Evolutionary conservation across 352 stramenopile species (phyloP).

Genomic region (Phytophthora podocarpi): DNA sequence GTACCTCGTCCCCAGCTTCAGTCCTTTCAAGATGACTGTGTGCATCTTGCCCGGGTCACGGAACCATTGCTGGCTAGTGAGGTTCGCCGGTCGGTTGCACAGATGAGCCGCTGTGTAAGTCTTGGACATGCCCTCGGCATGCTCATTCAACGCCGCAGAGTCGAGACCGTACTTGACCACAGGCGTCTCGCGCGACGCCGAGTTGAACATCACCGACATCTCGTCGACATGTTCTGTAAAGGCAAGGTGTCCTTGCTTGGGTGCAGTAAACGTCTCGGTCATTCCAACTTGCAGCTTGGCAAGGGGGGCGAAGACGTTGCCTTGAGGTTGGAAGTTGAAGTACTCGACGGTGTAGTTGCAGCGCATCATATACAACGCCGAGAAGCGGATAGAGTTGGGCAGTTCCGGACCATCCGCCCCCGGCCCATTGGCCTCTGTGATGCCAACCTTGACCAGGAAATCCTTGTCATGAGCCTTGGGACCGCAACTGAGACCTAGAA

Average conservation of each 20-base stretch:
- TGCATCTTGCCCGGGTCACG: constrained; percentile 84
- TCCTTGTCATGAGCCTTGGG: constrained; percentile 53
- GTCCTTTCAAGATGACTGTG: constrained; percentile 62
- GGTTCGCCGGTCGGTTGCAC: constrained; percentile 66
- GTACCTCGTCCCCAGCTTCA: constrained; percentile 52
- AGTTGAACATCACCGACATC: constrained; percentile 86
- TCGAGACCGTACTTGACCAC: constrained; percentile 51
- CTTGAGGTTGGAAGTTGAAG: constrained; percentile 57
- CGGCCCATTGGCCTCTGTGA: constrained; percentile 33
- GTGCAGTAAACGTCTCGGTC: constrained; percentile 54
- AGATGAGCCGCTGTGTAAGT: constrained; percentile 76
- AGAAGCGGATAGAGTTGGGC: constrained; percentile 58
- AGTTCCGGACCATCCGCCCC: constrained; percentile 23
- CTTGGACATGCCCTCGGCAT: constrained; percentile 45
- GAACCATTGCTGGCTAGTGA: constrained; percentile 68
- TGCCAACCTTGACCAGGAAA: constrained; percentile 50
- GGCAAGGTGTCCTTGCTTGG: constrained; percentile 77
- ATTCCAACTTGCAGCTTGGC: constrained; percentile 56
- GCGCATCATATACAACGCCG: constrained; percentile 77
- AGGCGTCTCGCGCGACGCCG: constrained; percentile 56
- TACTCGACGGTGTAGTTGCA: constrained; percentile 74
- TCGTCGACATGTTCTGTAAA: constrained; percentile 58
- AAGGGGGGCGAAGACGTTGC: constrained; percentile 43
- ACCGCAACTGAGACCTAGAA: constrained; percentile 74
- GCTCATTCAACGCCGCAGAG: constrained; percentile 27